These are phyloP conservation scores for Quambalaria eucalypti DNA, from an alignment of 1,284 basidiomycete genomes.

Conservation along the genomic window DNA sequence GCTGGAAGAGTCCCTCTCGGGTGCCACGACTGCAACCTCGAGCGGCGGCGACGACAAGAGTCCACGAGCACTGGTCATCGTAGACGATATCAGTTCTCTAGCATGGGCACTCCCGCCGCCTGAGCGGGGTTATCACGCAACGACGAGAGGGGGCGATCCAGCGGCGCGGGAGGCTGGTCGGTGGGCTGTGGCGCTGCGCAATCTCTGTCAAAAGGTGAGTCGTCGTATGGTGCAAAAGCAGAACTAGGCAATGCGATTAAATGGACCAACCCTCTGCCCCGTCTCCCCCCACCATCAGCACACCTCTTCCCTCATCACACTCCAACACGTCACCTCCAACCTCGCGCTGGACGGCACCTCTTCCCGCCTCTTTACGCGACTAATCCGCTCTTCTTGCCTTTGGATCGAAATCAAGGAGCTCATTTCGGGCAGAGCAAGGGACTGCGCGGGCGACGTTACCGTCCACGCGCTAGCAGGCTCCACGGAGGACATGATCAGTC, in stretches of 20 bases:
- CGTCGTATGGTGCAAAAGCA: not conserved
- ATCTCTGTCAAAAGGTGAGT: slow-evolving; percentile 14
- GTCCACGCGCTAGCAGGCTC: slow-evolving; percentile 19
- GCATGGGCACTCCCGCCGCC: slow-evolving; percentile 11
- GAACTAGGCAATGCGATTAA: not conserved
- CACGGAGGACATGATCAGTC: not conserved
- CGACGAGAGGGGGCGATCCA: slow-evolving; percentile 3
- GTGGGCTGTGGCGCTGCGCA: slow-evolving; percentile 16
- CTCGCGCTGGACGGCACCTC: slow-evolving; percentile 9
- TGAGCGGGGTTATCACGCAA: not conserved
- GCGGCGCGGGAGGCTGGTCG: slow-evolving; percentile 1
- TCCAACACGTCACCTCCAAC: slow-evolving; percentile 23
- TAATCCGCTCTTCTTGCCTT: slow-evolving; percentile 15
- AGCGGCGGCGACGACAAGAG: not conserved
- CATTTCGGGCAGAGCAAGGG: slow-evolving; percentile 19
- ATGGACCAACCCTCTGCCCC: not conserved
- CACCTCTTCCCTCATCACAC: slow-evolving; percentile 11
- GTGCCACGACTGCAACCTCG: not conserved
- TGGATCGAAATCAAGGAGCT: slow-evolving; percentile 33
- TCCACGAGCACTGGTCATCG: slow-evolving; percentile 7
- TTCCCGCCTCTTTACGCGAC: slow-evolving; percentile 4
- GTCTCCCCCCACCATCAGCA: too few relatives aligned
- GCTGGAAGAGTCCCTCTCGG: not conserved
- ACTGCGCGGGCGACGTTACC: slow-evolving; percentile 30
- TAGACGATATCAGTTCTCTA: slow-evolving; percentile 21